Percentiles rank a stretch among this genome's conserved stretches.
These are phyloP conservation scores for Fusarium bulbicola DNA, from an alignment of 2,329 filamentous ascomycete species.

Conservation along the genomic window DNA sequence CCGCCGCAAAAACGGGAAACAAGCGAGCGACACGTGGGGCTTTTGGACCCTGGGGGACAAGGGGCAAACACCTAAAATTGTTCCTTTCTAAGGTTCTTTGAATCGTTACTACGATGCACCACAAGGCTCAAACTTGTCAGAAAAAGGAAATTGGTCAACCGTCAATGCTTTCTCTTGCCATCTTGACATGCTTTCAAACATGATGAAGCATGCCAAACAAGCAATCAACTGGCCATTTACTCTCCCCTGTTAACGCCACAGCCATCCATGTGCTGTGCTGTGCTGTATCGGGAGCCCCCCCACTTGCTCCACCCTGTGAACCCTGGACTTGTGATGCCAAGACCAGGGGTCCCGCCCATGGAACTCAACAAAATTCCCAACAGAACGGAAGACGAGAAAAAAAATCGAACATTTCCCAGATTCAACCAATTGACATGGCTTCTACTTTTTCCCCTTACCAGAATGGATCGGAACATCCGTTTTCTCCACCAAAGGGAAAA, in stretches of 20 bases:
- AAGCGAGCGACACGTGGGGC: conserved; percentile 30
- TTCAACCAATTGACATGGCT: conserved; percentile 7
- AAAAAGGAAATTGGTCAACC: background rate
- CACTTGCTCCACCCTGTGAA: conserved; percentile 19
- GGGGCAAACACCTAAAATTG: background rate
- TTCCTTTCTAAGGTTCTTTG: background rate
- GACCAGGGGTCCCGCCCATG: conserved; percentile 37
- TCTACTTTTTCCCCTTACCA: background rate
- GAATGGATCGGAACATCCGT: conserved; percentile 13
- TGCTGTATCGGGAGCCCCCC: conserved; percentile 4
- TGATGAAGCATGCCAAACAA: conserved; percentile 9
- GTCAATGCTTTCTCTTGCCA: background rate
- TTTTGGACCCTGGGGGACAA: conserved; percentile 19
- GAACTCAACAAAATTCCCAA: conserved; percentile 51
- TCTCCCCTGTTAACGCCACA: conserved; percentile 9
- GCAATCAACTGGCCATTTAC: background rate
- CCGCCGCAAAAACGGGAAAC: conserved; percentile 14
- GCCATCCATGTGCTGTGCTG: background rate
- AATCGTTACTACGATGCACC: background rate
- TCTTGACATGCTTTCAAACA: background rate
- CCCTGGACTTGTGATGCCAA: conserved; percentile 32
- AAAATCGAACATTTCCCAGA: conserved; percentile 6
- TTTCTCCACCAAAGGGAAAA: conserved; percentile 12
- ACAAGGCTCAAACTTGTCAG: background rate
- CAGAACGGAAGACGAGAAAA: conserved; percentile 42